Percentiles rank a stretch among this genome's conserved stretches.
Conservation (phyloP, 768 basidiomycete species). For the Nidularia sp. region DNA sequence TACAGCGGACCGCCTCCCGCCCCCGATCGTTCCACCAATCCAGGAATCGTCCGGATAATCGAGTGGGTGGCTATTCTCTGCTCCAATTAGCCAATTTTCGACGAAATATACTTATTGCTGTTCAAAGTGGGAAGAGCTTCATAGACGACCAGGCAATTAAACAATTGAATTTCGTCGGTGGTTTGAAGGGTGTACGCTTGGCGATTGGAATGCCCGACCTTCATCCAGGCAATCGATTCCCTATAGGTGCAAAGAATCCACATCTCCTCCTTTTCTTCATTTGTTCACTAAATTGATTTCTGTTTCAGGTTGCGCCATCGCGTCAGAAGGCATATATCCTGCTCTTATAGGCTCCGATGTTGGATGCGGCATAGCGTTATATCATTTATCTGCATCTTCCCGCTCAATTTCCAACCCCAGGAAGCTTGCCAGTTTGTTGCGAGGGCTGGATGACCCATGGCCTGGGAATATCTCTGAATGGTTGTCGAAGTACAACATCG, state of each 20-base stretch:
- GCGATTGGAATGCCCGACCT: constrained; percentile 35
- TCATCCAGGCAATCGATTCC: constrained; percentile 31
- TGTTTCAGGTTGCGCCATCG: constrained; percentile 23
- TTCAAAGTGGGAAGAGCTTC: constrained; percentile 19
- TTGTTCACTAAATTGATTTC: not conserved
- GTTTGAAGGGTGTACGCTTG: constrained; percentile 20
- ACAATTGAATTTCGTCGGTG: constrained; percentile 22
- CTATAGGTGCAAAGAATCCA: constrained; percentile 14
- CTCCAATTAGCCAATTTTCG: not conserved
- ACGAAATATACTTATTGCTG: not conserved
- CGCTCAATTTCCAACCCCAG: constrained; percentile 17
- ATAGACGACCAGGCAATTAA: constrained; percentile 25
- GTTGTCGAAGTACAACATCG: constrained; percentile 26
- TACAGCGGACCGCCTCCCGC: constrained; percentile 23
- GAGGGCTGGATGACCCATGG: constrained; percentile 33
- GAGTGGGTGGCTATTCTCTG: constrained; percentile 6
- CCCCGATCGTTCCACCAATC: constrained; percentile 1
- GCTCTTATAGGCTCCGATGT: constrained; percentile 34
- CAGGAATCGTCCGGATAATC: constrained; percentile 23
- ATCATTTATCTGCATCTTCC: constrained; percentile 20
- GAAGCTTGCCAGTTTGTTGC: constrained; percentile 23
- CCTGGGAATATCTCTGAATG: constrained; percentile 25
- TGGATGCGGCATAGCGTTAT: constrained; percentile 33
- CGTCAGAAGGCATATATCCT: constrained; percentile 31
- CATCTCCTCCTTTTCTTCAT: not conserved